Evolutionary conservation across 306 rosid genomes (phyloP).

Genomic region (Ormosia emarginata): DNA sequence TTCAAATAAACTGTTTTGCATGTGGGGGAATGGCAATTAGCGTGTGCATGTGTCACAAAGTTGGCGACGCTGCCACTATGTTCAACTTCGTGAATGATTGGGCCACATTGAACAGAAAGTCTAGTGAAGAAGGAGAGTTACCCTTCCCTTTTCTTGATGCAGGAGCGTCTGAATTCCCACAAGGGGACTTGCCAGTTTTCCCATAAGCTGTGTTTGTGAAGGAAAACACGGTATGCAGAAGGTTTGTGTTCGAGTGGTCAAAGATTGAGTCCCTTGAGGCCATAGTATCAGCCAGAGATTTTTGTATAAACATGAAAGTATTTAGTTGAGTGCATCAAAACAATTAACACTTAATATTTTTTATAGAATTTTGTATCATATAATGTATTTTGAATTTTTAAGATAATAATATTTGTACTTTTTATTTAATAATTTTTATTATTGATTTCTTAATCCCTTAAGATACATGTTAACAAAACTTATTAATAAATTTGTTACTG

Average conservation of each 20-base stretch:
- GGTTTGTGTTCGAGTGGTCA: constrained; percentile 35
- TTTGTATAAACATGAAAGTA: no score
- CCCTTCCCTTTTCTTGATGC: not conserved
- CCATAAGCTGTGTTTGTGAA: not conserved
- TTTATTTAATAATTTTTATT: no score
- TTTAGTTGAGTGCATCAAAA: no score
- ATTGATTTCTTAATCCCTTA: no score
- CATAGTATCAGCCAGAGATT: no score
- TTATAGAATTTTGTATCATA: no score
- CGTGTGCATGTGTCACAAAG: constrained; percentile 46
- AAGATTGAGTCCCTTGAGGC: constrained; percentile 31
- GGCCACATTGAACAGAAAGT: constrained; percentile 31
- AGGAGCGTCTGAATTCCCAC: constrained; percentile 21
- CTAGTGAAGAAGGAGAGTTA: not conserved
- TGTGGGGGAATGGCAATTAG: constrained; percentile 49
- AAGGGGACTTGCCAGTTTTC: not conserved
- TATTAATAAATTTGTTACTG: no score
- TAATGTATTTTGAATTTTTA: no score
- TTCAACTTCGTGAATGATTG: constrained; percentile 44
- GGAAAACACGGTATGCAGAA: not conserved
- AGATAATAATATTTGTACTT: no score
- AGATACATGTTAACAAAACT: no score
- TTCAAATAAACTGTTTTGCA: constrained; percentile 41
- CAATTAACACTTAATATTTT: no score
- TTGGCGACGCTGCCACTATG: constrained; percentile 39